Percentiles rank a stretch among this genome's conserved stretches.
These are phyloP conservation scores for Orychophragmus violaceus DNA, from an alignment of 345 rosid genomes.

Conservation along the genomic window DNA sequence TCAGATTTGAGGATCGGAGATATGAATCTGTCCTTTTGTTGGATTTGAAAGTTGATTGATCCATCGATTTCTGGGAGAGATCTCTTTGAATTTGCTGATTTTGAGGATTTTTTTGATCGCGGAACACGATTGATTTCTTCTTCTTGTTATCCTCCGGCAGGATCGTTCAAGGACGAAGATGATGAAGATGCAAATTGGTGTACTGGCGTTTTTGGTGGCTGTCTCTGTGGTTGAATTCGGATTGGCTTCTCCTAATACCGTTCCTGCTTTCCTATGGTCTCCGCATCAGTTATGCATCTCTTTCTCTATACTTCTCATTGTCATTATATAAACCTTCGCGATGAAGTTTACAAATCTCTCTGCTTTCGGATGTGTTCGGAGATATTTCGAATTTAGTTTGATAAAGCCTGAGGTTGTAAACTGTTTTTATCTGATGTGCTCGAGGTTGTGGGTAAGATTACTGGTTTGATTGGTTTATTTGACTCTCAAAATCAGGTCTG, in stretches of 20 bases:
- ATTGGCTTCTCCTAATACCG: slow-evolving; percentile 42
- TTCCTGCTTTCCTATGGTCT: slow-evolving; percentile 86
- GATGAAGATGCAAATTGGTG: slow-evolving; percentile 29
- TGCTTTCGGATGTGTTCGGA: not conserved
- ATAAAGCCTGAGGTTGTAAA: not conserved
- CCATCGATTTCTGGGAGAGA: slow-evolving; percentile 6
- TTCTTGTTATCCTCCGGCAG: not conserved
- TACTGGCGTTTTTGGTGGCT: slow-evolving; percentile 24
- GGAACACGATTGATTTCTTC: not conserved
- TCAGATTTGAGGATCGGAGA: slow-evolving; percentile 30
- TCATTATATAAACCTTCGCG: not conserved
- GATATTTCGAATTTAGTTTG: not conserved
- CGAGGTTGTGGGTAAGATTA: not conserved
- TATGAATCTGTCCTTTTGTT: slow-evolving; percentile 16
- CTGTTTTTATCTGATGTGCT: not conserved
- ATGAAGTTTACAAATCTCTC: not conserved
- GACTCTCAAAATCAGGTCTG: slow-evolving; percentile 25
- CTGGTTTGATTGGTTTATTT: not conserved
- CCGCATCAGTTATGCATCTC: slow-evolving; percentile 40
- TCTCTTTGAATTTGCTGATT: slow-evolving; percentile 1
- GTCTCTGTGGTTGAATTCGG: slow-evolving; percentile 28
- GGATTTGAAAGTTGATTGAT: slow-evolving; percentile 17
- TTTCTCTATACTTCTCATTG: not conserved
- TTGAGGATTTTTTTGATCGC: not conserved
- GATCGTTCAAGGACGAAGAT: slow-evolving; percentile 12